Evolutionary conservation across 2,329 filamentous ascomycete species (phyloP).

Genomic region (Clathrospora elynae): DNA sequence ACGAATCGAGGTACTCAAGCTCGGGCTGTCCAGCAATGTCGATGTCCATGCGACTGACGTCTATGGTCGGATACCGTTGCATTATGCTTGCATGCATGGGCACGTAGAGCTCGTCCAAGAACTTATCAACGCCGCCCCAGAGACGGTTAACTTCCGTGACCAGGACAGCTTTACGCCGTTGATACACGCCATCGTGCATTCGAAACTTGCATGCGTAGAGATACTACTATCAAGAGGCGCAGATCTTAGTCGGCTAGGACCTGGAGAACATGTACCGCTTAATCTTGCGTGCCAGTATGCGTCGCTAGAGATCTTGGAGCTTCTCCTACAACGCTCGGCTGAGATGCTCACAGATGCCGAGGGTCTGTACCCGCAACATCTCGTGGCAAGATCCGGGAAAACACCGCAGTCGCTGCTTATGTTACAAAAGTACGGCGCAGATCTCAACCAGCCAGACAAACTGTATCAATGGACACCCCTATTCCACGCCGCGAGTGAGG

Average conservation of each 20-base stretch:
- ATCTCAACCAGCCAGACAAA: constrained; percentile 92
- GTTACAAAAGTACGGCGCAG: constrained; percentile 81
- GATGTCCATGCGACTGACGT: constrained; percentile 83
- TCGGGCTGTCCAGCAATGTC: constrained; percentile 75
- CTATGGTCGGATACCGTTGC: constrained; percentile 89
- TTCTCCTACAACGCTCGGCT: constrained; percentile 80
- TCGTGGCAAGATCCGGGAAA: constrained; percentile 87
- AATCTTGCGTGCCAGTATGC: constrained; percentile 96
- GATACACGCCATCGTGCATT: constrained; percentile 92
- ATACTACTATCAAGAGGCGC: constrained; percentile 77
- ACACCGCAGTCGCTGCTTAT: constrained; percentile 78
- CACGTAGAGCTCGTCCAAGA: constrained; percentile 80
- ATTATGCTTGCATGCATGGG: constrained; percentile 96
- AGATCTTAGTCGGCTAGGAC: constrained; percentile 82
- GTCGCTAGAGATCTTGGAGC: constrained; percentile 79
- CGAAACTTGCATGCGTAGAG: constrained; percentile 78
- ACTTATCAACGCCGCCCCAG: constrained; percentile 69
- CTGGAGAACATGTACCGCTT: constrained; percentile 89
- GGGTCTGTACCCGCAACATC: constrained; percentile 94
- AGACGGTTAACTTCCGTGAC: constrained; percentile 85
- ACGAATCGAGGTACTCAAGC: constrained; percentile 75
- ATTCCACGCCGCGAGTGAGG: constrained; percentile 95
- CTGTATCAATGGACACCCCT: constrained; percentile 97
- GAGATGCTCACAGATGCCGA: constrained; percentile 91
- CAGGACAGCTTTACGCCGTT: constrained; percentile 97